Conservation (phyloP, 202 grass and related monocot genomes). For the Brachypodium distachyon region DNA sequence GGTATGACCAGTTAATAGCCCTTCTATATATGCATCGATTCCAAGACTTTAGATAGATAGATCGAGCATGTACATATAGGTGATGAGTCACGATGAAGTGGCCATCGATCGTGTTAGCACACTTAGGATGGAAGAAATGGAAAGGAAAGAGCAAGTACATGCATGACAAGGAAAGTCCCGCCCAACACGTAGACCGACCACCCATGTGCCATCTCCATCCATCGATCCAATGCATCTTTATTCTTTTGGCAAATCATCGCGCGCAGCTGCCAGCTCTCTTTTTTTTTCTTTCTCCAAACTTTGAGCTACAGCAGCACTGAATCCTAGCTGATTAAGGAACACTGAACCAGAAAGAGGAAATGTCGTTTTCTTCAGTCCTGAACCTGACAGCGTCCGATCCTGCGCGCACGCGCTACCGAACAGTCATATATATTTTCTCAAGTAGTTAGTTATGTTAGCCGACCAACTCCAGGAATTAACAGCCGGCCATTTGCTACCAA, state of each 20-base stretch:
- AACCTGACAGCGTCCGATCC: too few relatives aligned
- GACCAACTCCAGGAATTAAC: neutral
- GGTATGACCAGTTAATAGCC: too few relatives aligned
- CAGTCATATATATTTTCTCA: too few relatives aligned
- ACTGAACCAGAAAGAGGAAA: neutral
- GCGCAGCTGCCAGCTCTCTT: too few relatives aligned
- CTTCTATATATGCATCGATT: too few relatives aligned
- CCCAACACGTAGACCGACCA: too few relatives aligned
- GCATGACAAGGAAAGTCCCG: neutral
- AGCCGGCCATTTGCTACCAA: too few relatives aligned
- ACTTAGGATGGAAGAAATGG: conserved; percentile 21
- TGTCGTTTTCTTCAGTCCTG: too few relatives aligned
- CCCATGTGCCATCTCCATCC: conserved; percentile 27
- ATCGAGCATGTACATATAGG: too few relatives aligned
- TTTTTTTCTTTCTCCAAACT: conserved; percentile 1
- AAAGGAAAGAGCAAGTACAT: neutral
- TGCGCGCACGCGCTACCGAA: too few relatives aligned
- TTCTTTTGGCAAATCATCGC: conserved; percentile 6
- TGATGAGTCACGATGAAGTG: conserved; percentile 20
- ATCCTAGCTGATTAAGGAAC: neutral
- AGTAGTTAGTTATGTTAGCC: neutral
- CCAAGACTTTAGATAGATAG: neutral
- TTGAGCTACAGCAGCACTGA: neutral
- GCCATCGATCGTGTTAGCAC: neutral
- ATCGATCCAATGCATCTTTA: neutral